phyloP scores from a whole-genome alignment of 495 filamentous ascomycete genomes.

The Trichoderma reesei region DNA sequence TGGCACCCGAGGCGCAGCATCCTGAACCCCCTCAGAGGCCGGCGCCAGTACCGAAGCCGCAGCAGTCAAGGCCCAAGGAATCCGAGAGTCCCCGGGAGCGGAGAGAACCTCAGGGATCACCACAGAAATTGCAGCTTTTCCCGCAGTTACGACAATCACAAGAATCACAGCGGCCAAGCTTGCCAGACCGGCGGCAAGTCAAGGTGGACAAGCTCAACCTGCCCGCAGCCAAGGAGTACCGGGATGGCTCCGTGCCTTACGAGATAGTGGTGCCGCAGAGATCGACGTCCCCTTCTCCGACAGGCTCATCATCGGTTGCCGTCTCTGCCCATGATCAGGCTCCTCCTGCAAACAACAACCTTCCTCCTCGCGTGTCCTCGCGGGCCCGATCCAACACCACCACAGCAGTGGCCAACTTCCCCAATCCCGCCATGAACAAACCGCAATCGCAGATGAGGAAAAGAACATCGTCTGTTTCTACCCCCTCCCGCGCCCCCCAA shows the following conservation, averaged over 20 bases:
- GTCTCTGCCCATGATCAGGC: slow-evolving; percentile 51
- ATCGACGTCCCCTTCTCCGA: slow-evolving; percentile 50
- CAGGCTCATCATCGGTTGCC: slow-evolving; percentile 49
- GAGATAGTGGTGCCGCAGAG: slow-evolving; percentile 28
- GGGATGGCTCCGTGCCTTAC: background rate
- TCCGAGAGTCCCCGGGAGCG: background rate
- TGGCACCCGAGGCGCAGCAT: too few relatives aligned
- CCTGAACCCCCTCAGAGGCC: background rate
- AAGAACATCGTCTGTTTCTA: background rate
- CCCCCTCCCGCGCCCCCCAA: background rate
- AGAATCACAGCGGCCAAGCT: slow-evolving; percentile 13
- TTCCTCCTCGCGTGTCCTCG: slow-evolving; percentile 29
- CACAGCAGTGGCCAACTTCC: slow-evolving; percentile 39
- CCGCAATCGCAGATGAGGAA: background rate
- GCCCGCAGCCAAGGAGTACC: background rate
- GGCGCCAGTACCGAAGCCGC: background rate
- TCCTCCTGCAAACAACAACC: slow-evolving; percentile 29
- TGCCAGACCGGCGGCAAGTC: slow-evolving; percentile 59
- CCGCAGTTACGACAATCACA: slow-evolving; percentile 8
- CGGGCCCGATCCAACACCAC: slow-evolving; percentile 51
- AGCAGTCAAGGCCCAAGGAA: background rate
- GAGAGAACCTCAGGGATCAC: background rate
- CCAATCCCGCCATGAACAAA: slow-evolving; percentile 17
- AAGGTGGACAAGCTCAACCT: slow-evolving; percentile 52
- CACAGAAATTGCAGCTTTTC: slow-evolving; percentile 20